Evolutionary conservation across 2,329 filamentous ascomycete species (phyloP).

Genomic region (Harringtonia lauricola): DNA sequence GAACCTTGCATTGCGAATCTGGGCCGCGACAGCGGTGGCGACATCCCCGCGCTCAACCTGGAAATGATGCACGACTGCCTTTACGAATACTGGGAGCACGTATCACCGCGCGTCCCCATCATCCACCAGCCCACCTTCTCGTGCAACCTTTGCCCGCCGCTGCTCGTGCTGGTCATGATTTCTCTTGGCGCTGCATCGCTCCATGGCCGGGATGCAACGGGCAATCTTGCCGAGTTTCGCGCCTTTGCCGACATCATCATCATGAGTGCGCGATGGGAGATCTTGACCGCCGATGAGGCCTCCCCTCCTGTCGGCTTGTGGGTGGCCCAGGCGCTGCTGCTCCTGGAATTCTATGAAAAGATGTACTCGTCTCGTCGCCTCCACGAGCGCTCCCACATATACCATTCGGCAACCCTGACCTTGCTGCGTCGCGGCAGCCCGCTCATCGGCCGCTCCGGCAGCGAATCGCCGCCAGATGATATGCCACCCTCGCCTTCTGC

Average conservation of each 20-base stretch:
- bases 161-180: slow-evolving; percentile 72
- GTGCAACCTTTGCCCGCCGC: slow-evolving; percentile 63
- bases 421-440: slow-evolving; percentile 79
- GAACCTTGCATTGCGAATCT: slow-evolving; percentile 22
- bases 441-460: slow-evolving; percentile 66
- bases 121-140: slow-evolving; percentile 82
- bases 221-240: slow-evolving; percentile 33
- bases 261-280: slow-evolving; percentile 66
- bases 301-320: slow-evolving; percentile 74
- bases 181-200: slow-evolving; percentile 74
- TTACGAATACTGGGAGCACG: slow-evolving; percentile 77
- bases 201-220: slow-evolving; percentile 50
- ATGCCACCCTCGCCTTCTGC: neutral
- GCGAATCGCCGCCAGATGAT: slow-evolving; percentile 66
- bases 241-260: slow-evolving; percentile 50
- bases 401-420: slow-evolving; percentile 76
- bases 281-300: slow-evolving; percentile 73
- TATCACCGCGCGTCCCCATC: slow-evolving; percentile 78
- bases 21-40: slow-evolving; percentile 28
- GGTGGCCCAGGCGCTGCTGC: slow-evolving; percentile 74
- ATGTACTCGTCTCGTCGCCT: slow-evolving; percentile 74
- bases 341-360: slow-evolving; percentile 87
- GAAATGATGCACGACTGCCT: slow-evolving; percentile 80
- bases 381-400: slow-evolving; percentile 82
- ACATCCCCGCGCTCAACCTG: slow-evolving; percentile 46